Evolutionary conservation across 2,329 filamentous ascomycete genomes (phyloP), one percentile per base, ranked within the genome.

Genomic region (Graphilbum sp.): DNA sequence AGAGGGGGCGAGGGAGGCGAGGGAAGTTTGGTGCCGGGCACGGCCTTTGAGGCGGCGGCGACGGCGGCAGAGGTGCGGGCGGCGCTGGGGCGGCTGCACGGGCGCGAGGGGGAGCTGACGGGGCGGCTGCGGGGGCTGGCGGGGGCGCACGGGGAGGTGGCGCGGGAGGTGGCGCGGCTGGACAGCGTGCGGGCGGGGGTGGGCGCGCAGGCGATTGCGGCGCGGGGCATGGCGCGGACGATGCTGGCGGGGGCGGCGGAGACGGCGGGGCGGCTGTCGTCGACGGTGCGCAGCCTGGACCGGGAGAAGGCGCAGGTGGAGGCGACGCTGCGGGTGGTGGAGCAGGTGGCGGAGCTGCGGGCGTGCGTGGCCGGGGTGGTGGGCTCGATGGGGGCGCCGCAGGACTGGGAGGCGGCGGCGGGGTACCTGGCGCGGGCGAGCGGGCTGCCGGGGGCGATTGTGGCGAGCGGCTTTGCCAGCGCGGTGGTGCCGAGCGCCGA

Each of bases 381-480:
- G 20, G 90, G 87, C 16, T 92, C 83, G 42, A 98, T 98, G 90
- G 90, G 88, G 25, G 88, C 87, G 5, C 85, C 90, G 32, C 90
- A 98, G 58, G 90, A 98, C 61, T 98, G 90, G 90, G 90, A 98
- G 58, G 90, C 85, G 3, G 90, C 90, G 4, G 90, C 90, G 2
- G 81, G 72, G 34, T 96, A 96, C 56, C 69, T 98, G 41, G 75
- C 81, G 45, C 74, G 88, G 33, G 87, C 90, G 7, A 76, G 76
- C 43, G 76, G 80, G 47, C 76, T 98, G 12, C 87, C 88, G 0
- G 69, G 76, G 36, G 67, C 79, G 2, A 88, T 98, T 36, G 68
- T 87, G 36, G 71, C 80, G 47, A 85, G 90, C 20, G 72, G 75
- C 15, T 98, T 98, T 54, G 88, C 90, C 1, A 80, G 87, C 27